These are phyloP conservation scores for Asclepias syriaca DNA, from an alignment of 257 asterid species.

Conservation along the genomic window DNA sequence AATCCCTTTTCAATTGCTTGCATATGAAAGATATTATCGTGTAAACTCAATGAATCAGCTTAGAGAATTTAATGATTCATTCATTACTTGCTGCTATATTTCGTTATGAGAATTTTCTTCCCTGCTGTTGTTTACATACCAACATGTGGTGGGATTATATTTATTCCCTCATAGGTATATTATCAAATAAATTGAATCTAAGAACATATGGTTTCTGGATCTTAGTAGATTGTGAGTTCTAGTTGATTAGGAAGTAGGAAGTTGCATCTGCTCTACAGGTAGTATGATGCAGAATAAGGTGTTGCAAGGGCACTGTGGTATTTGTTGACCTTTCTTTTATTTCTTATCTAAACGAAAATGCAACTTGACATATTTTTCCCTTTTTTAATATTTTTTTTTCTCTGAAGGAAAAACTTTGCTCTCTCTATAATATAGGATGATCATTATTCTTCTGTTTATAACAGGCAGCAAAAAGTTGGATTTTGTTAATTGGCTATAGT, in stretches of 20 bases:
- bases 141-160: not conserved
- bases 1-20: not conserved
- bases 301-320: too few relatives aligned
- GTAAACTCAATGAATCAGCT: not conserved
- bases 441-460: not conserved
- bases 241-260: not conserved
- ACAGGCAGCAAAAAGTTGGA: constrained; percentile 7
- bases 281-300: not conserved
- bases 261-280: not conserved
- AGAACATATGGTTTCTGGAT: not conserved
- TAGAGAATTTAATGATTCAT: not conserved
- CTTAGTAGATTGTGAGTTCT: not conserved
- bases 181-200: not conserved
- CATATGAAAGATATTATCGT: not conserved
- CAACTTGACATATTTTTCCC: too few relatives aligned
- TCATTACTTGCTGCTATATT: not conserved
- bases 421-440: not conserved
- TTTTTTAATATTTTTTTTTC: too few relatives aligned
- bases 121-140: not conserved
- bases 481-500: not conserved
- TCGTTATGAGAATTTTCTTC: not conserved
- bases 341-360: not conserved
- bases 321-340: not conserved
- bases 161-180: not conserved
- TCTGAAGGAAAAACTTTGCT: not conserved